These are phyloP conservation scores for Citrullus mucosospermus DNA, from an alignment of 306 rosid genomes.

Conservation along the genomic window DNA sequence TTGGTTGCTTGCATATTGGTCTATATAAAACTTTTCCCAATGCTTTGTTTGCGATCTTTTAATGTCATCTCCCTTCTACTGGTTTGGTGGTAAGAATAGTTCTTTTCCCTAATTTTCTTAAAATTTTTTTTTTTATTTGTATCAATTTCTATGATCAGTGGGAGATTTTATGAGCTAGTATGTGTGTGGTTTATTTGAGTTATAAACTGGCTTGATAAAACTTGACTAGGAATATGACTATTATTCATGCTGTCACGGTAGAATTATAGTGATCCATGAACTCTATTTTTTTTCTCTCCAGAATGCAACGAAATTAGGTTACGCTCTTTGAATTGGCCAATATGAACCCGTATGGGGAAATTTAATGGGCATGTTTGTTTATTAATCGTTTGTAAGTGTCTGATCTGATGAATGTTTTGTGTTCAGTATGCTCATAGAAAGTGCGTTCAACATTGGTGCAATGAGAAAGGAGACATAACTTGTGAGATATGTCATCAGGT, in stretches of 20 bases:
- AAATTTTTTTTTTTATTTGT: neutral
- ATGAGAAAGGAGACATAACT: slow-evolving; percentile 50
- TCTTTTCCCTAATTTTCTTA: neutral
- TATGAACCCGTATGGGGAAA: neutral
- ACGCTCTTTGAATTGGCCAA: neutral
- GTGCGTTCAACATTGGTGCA: slow-evolving; percentile 63
- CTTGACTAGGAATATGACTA: neutral
- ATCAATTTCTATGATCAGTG: neutral
- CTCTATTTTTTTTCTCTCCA: neutral
- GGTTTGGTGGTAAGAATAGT: neutral
- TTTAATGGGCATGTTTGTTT: neutral
- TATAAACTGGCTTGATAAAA: neutral
- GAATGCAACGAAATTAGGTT: neutral
- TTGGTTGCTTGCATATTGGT: neutral
- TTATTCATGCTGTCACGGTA: neutral
- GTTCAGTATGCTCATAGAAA: slow-evolving; percentile 51
- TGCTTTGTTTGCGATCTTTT: neutral
- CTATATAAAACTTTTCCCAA: neutral
- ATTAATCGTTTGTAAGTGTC: neutral
- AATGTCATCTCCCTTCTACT: neutral
- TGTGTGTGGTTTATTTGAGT: neutral
- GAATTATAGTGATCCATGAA: neutral
- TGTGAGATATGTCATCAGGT: slow-evolving; percentile 67
- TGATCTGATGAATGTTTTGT: neutral
- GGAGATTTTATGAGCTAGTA: neutral